Base-by-base conservation (phyloP, 2,329 filamentous ascomycete genomes). In the Leptographium wingfieldii region DNA sequence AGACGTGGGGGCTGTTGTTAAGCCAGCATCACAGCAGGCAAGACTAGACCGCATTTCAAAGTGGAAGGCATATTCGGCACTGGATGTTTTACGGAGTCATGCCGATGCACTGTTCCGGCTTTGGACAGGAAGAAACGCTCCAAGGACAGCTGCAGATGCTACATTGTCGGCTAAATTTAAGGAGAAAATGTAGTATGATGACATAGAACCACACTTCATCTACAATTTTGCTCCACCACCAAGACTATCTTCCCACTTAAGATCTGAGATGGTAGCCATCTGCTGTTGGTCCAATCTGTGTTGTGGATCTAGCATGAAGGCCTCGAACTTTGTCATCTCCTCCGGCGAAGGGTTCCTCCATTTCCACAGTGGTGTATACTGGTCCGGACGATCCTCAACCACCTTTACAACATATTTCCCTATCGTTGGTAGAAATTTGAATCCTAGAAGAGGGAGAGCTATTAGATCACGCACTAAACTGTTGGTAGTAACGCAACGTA, bases 351-450 rank as follows among this genome's bases (percentile, higher is more conserved):
- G 57, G 12, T 52, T 14, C 3, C 57, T 51, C 57, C 57, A 58
- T n/a, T 51, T 33, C 57, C 57, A 58, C 33, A 58, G 57, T 10
- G 22, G 14, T 2, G 57, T 58, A 33, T 16, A 53, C 5, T 51
- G 16, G 33, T 54, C 22, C 11, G 31, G 16, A 12, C 22, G 16
- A 33, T 49, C 9, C 22, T 54, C 48, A 14, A 58, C 7, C 6
- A 58, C 57, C 22, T 58, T 51, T n/a, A 58, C 48, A 2, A 58
- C 49, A 33, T 58, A 54, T 12, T 53, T 31, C 3, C 57, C 57
- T 4, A 58, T 48, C 12, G 48, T 53, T 5, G 57, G 57, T 14
- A 58, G 57, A 49, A 58, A 58, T n/a, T 58, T 58, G 35, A 58
- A 58, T 3, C 48, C 57, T 58, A 43, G 1, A 49, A 51, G 22